phyloP scores from a whole-genome alignment of 2,329 filamentous ascomycete species.

The Pezicula carpinea region DNA sequence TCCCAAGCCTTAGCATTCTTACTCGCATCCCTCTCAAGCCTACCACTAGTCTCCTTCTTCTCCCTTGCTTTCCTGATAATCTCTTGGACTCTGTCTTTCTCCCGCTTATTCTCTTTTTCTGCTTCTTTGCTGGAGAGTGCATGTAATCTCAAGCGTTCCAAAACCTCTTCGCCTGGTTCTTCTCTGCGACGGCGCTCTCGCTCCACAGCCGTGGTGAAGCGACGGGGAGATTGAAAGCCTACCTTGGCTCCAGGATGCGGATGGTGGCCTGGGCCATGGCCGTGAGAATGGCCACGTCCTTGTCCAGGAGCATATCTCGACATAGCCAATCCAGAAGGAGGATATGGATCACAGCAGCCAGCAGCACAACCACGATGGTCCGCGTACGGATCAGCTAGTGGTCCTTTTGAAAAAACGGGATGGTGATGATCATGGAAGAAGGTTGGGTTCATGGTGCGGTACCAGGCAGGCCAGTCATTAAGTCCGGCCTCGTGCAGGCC shows the following conservation, averaged over 20 bases:
- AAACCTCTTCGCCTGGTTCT: slow-evolving; percentile 13
- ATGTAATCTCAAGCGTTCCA: slow-evolving; percentile 9
- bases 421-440: slow-evolving; percentile 14
- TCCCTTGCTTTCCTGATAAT: slow-evolving; percentile 2
- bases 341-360: too few relatives aligned
- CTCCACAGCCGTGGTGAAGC: too few relatives aligned
- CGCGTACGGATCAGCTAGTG: not conserved
- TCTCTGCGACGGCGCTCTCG: not conserved
- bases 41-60: slow-evolving; percentile 3
- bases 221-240: too few relatives aligned
- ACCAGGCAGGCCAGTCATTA: slow-evolving; percentile 40
- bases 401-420: not conserved
- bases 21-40: slow-evolving; percentile 14
- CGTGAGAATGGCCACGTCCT: too few relatives aligned
- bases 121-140: not conserved
- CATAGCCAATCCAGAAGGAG: too few relatives aligned
- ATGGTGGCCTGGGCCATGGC: too few relatives aligned
- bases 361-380: too few relatives aligned
- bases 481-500: slow-evolving; percentile 40
- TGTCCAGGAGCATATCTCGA: too few relatives aligned
- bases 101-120: slow-evolving; percentile 7
- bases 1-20: slow-evolving; percentile 21
- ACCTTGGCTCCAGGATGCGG: too few relatives aligned
- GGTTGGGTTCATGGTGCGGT: slow-evolving; percentile 16
- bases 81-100: not conserved